Conservation (phyloP, 345 rosid genomes). For the Sonneratia alba region DNA sequence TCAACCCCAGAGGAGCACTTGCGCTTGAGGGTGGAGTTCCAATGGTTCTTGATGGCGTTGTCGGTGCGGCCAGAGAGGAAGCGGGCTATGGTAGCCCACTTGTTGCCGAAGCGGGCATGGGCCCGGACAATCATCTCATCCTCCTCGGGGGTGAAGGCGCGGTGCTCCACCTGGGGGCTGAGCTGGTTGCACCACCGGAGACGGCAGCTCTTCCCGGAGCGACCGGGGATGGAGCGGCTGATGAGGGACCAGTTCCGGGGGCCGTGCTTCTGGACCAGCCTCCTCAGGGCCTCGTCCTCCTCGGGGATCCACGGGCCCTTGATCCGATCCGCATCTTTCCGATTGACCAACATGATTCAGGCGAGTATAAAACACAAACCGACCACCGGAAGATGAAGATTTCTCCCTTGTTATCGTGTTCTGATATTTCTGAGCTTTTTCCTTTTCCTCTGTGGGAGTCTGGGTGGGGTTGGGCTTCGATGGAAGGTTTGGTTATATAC, state of each 20-base stretch:
- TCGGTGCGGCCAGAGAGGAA: conserved; percentile 86
- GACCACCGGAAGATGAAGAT: too few species aligned
- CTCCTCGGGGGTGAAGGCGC: conserved; percentile 64
- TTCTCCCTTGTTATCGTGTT: too few species aligned
- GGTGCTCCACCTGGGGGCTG: conserved; percentile 88
- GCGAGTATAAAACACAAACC: background rate
- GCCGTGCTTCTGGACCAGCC: conserved; percentile 64
- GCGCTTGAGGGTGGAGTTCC: conserved; percentile 91
- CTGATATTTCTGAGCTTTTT: too few species aligned
- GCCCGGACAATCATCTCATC: conserved; percentile 75
- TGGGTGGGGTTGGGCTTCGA: too few species aligned
- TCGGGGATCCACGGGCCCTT: conserved; percentile 99
- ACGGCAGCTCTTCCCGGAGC: conserved; percentile 86
- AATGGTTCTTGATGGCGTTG: conserved; percentile 89
- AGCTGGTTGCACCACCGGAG: conserved; percentile 96
- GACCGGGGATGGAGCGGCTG: conserved; percentile 87
- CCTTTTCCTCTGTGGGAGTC: too few species aligned
- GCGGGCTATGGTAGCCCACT: conserved; percentile 94
- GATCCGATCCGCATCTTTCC: conserved; percentile 71
- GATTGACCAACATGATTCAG: background rate
- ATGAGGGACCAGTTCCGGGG: conserved; percentile 92
- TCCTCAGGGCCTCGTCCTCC: conserved; percentile 72
- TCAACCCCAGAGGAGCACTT: conserved; percentile 30
- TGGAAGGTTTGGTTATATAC: too few species aligned
- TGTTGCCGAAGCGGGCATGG: conserved; percentile 80